These are phyloP conservation scores for Lyophyllum atratum DNA, from an alignment of 768 basidiomycete genomes.

Conservation along the genomic window DNA sequence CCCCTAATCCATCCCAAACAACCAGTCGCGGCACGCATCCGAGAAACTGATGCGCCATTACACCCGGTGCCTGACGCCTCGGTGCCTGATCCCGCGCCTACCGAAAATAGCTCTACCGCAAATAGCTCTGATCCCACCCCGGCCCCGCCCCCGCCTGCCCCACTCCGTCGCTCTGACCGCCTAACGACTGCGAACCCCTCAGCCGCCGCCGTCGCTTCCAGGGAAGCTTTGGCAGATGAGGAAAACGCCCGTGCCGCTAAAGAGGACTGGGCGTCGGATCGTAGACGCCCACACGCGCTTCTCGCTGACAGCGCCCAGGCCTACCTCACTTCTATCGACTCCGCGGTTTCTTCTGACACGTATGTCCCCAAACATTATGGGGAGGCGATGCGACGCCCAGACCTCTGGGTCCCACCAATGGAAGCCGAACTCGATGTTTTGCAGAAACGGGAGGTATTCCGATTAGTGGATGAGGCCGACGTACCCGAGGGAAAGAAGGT, in stretches of 20 bases:
- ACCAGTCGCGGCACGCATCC: not conserved
- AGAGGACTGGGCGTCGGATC: not conserved
- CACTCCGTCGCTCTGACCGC: not conserved
- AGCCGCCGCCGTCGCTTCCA: not conserved
- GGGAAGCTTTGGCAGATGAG: not conserved
- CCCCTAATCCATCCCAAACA: not conserved
- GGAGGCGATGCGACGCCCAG: slow-evolving; percentile 16
- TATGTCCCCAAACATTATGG: not conserved
- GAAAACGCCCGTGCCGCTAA: not conserved
- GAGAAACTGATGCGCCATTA: too few species aligned
- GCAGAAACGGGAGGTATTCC: slow-evolving; percentile 15
- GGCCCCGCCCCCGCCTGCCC: too few species aligned
- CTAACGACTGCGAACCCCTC: not conserved
- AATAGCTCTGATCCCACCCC: too few species aligned
- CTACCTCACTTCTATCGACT: not conserved
- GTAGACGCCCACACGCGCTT: not conserved
- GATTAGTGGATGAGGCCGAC: slow-evolving; percentile 6
- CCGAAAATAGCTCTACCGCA: too few species aligned
- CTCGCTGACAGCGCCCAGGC: not conserved
- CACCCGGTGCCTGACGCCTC: not conserved
- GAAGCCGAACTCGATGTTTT: slow-evolving; percentile 21
- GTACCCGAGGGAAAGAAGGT: slow-evolving; percentile 3
- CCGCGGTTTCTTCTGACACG: not conserved
- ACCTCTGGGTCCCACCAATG: slow-evolving; percentile 16
- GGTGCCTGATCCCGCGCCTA: not conserved